Conservation (phyloP, 495 filamentous ascomycete genomes). For the Penicillium soppii region DNA sequence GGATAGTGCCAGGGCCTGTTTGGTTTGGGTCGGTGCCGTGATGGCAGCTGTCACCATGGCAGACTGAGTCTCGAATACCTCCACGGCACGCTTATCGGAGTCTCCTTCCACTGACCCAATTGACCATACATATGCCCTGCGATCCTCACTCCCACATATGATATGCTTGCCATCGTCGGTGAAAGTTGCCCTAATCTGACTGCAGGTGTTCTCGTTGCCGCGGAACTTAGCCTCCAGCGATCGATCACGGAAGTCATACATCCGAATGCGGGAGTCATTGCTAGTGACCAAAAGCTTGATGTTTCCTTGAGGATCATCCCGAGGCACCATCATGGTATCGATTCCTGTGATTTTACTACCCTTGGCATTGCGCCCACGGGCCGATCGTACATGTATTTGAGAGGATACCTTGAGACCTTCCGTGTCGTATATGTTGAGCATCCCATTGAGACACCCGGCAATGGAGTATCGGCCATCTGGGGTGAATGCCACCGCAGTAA, state of each 20-base stretch:
- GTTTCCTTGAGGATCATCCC: conserved; percentile 63
- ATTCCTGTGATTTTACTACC: conserved; percentile 98
- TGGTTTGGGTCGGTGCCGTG: conserved; percentile 76
- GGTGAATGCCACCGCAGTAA: conserved; percentile 91
- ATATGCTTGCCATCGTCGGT: conserved; percentile 86
- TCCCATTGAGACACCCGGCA: conserved; percentile 80
- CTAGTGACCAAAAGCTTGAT: conserved; percentile 88
- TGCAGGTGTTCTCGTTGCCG: conserved; percentile 88
- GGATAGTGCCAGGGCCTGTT: conserved; percentile 73
- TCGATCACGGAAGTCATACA: conserved; percentile 86
- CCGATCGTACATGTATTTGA: conserved; percentile 86
- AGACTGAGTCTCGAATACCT: conserved; percentile 87
- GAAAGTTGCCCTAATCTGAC: conserved; percentile 87
- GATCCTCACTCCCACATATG: conserved; percentile 92
- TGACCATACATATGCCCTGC: conserved; percentile 86
- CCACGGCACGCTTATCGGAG: conserved; percentile 74
- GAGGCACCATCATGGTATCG: conserved; percentile 66
- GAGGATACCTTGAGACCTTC: conserved; percentile 82
- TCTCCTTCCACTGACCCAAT: conserved; percentile 61
- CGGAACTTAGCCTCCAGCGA: conserved; percentile 85
- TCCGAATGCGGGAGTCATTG: conserved; percentile 90
- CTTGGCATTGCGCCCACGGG: conserved; percentile 88
- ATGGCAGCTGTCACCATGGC: conserved; percentile 84
- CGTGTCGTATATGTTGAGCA: conserved; percentile 92
- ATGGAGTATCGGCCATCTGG: conserved; percentile 90